Evolutionary conservation across 768 basidiomycete species (phyloP), one percentile per base, ranked within the genome.

Genomic region (Tremella mesenterica): DNA sequence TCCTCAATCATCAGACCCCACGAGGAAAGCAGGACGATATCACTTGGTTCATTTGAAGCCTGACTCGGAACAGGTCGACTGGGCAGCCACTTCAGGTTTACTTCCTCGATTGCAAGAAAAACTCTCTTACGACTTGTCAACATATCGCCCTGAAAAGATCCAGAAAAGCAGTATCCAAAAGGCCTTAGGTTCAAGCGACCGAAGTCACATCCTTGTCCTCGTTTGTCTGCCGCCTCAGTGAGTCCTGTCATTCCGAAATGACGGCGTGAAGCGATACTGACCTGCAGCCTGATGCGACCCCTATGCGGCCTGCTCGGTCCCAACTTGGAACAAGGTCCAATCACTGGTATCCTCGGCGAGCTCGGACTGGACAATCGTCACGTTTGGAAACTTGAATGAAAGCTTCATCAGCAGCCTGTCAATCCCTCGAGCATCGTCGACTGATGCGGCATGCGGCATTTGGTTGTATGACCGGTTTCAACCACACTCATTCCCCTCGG

Each of bases 151-250:
- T 44, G 57, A 53, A 14, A 10, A 30, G 3, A 28, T 65, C 33
- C 3, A 14, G n/a, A 50, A 50, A 25, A 23, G 23, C 9, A 45
- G 44, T 4, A 9, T 63, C 9, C 28, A 27, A 6, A 14, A 46
- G 5, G 52, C 54, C 2, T 14, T 58, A 23, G 27, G 33, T 34
- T 25, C 31, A 27, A 43, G 28, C 29, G 39, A 58, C 16, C 27
- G 44, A 21, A 27, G 50, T 29, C 27, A 48, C 33, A 39, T 63
- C 2, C 45, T 69, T 53, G 56, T 69, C 1, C 38, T 69, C n/a
- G 56, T 69, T 21, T 69, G 64, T 57, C 38, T 69, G 23, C 64
- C 67, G n/a, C 62, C 67, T 3, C 16, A 39, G 67, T 69, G 47
- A 53, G 67, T 60, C 6, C 14, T 33, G 14, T 38, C 48, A 1